phyloP scores from a whole-genome alignment of 768 basidiomycete species.

The Cyclocybe aegerita region DNA sequence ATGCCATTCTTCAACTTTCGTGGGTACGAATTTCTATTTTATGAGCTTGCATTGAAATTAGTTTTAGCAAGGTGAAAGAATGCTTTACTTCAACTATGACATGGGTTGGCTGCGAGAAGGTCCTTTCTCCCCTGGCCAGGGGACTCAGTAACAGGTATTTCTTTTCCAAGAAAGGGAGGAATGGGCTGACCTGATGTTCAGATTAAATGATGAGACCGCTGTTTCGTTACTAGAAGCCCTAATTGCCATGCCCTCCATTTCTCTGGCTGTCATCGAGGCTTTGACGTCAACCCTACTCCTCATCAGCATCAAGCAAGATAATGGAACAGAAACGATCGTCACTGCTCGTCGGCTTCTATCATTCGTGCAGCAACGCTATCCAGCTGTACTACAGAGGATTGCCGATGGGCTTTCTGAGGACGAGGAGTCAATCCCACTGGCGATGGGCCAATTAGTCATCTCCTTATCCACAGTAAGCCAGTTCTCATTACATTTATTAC shows the following conservation, averaged over 20 bases:
- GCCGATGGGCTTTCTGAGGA: slow-evolving; percentile 36
- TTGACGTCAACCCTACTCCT: slow-evolving; percentile 27
- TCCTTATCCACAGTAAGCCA: slow-evolving; percentile 56
- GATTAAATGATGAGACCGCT: slow-evolving; percentile 30
- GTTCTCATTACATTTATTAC: neutral
- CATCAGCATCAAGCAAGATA: slow-evolving; percentile 23
- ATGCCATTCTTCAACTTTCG: slow-evolving; percentile 46
- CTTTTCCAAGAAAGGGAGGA: neutral
- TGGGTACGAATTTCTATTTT: slow-evolving; percentile 30
- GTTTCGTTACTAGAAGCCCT: slow-evolving; percentile 36
- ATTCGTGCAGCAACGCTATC: slow-evolving; percentile 65
- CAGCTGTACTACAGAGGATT: slow-evolving; percentile 42
- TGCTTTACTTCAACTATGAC: slow-evolving; percentile 42
- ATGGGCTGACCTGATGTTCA: slow-evolving; percentile 11
- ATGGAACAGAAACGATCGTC: slow-evolving; percentile 13
- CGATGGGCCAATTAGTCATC: slow-evolving; percentile 52
- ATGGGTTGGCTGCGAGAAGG: slow-evolving; percentile 55
- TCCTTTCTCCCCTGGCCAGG: slow-evolving; percentile 53
- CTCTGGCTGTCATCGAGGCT: slow-evolving; percentile 30
- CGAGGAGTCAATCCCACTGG: slow-evolving; percentile 36
- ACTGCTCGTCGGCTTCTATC: slow-evolving; percentile 45
- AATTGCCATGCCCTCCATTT: slow-evolving; percentile 31
- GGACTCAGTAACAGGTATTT: slow-evolving; percentile 36
- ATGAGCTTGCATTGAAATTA: neutral
- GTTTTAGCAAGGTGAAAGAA: slow-evolving; percentile 42